Evolutionary conservation across 192 early-diverging fungal species (phyloP).

Genomic region (Podila verticillata): DNA sequence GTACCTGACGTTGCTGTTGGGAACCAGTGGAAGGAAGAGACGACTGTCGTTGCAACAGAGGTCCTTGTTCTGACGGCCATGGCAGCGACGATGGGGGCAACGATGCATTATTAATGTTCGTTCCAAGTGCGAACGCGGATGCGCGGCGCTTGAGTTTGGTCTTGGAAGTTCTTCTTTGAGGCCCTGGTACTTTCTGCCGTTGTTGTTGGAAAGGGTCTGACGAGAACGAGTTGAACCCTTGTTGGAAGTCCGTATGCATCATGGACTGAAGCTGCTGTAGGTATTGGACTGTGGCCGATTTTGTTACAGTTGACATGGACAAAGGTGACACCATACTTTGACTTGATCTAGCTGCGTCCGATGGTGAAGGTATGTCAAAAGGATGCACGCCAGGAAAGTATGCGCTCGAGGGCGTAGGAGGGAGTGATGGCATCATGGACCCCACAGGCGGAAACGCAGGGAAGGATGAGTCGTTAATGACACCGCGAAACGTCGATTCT

Average conservation of each 20-base stretch:
- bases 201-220: not conserved
- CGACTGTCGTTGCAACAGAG: not conserved
- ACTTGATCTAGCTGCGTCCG: not conserved
- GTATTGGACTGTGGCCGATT: constrained; percentile 24
- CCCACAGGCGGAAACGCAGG: not conserved
- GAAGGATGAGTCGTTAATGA: not conserved
- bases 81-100: not conserved
- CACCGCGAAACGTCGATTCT: constrained; percentile 3
- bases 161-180: constrained; percentile 4
- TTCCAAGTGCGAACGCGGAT: not conserved
- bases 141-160: constrained; percentile 3
- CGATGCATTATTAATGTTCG: not conserved
- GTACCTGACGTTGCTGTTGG: not conserved
- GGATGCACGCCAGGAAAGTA: constrained; percentile 22
- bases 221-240: not conserved
- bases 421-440: not conserved
- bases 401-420: constrained; percentile 3
- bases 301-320: constrained; percentile 13
- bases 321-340: not conserved
- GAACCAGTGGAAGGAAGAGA: not conserved
- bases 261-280: constrained; percentile 35
- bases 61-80: not conserved
- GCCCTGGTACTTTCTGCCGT: not conserved
- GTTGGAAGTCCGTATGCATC: not conserved
- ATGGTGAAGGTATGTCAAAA: constrained; percentile 8